phyloP scores from a whole-genome alignment of 2,329 filamentous ascomycete genomes.

The Penicillium digitatum region DNA sequence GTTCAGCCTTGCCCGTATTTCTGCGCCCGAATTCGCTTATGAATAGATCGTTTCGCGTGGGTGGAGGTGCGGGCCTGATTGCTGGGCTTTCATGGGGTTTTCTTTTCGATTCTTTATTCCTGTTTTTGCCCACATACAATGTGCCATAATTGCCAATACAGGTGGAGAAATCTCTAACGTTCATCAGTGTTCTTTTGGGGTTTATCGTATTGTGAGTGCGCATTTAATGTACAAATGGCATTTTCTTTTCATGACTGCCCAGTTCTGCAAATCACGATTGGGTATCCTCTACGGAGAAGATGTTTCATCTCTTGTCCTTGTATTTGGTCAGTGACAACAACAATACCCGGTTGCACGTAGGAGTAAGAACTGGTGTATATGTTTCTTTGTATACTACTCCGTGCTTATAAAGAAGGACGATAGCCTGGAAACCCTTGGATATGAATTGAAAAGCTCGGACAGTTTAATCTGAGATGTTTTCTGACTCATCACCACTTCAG shows the following conservation, averaged over 20 bases:
- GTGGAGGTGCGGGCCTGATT: conserved; percentile 19
- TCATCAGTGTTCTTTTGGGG: neutral
- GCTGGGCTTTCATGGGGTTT: conserved; percentile 15
- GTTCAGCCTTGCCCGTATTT: conserved; percentile 13
- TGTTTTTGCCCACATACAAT: conserved; percentile 23
- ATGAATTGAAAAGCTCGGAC: no score
- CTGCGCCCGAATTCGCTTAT: conserved; percentile 14
- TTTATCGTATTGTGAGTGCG: neutral
- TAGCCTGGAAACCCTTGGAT: no score
- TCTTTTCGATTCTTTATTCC: conserved; percentile 21
- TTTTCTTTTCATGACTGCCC: neutral
- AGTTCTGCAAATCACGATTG: neutral
- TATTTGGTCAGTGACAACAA: neutral
- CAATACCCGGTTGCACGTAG: neutral
- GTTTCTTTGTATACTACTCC: no score
- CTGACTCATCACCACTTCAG: neutral
- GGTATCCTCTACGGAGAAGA: neutral
- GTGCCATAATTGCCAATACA: conserved; percentile 29
- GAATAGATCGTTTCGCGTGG: conserved; percentile 18
- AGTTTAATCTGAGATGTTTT: no score
- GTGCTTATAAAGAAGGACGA: neutral
- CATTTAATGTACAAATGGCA: neutral
- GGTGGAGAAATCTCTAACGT: conserved; percentile 18
- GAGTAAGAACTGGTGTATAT: neutral
- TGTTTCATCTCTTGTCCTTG: neutral